phyloP scores from a whole-genome alignment of 257 asterid species.

The Solanum rostratum region DNA sequence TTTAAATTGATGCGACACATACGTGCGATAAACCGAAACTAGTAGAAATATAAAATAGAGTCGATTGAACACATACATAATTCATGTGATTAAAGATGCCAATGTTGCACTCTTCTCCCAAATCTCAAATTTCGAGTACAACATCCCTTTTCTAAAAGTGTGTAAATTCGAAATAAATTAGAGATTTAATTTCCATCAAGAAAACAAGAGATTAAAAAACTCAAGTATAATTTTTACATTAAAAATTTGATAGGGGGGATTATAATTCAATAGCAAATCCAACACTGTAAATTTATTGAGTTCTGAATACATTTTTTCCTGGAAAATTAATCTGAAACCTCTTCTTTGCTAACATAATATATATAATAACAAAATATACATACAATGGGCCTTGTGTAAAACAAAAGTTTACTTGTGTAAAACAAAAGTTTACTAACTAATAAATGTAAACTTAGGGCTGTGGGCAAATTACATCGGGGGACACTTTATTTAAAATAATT shows the following conservation, averaged over 20 bases:
- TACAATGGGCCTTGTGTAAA: background rate
- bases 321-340: background rate
- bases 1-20: too few species aligned
- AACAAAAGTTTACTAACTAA: background rate
- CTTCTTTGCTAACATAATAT: background rate
- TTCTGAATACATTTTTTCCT: background rate
- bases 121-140: background rate
- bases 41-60: too few species aligned
- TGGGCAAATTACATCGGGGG: too few species aligned
- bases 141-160: background rate
- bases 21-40: too few species aligned
- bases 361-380: too few species aligned
- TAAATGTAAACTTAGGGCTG: background rate
- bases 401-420: background rate
- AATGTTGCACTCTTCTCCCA: background rate
- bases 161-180: background rate
- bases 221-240: background rate
- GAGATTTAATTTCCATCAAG: background rate
- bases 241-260: background rate
- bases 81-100: background rate
- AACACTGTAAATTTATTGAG: background rate
- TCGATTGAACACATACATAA: background rate
- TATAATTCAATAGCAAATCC: background rate
- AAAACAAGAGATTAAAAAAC: background rate
- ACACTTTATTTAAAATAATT: too few species aligned